Evolutionary conservation across 148 eudicot genomes (phyloP).

Genomic region (Gaultheria prostrata): DNA sequence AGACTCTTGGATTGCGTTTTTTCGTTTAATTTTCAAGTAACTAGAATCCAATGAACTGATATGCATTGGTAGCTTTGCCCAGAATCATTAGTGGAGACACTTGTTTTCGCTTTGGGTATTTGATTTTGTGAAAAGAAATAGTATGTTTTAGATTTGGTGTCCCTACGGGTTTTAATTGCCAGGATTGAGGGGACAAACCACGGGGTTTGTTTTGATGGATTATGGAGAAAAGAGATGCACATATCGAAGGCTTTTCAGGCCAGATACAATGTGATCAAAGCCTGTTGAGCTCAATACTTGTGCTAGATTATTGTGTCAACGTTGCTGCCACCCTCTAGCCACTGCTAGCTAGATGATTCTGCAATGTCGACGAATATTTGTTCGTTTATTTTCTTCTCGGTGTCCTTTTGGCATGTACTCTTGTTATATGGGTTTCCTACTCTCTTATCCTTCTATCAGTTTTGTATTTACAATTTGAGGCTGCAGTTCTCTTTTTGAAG

Average conservation of each 20-base stretch:
- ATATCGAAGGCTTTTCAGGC: constrained; percentile 3
- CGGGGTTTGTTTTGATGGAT: neutral
- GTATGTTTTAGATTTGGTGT: neutral
- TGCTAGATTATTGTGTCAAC: neutral
- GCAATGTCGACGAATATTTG: neutral
- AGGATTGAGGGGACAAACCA: neutral
- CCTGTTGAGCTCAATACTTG: constrained; percentile 10
- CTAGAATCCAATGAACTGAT: neutral
- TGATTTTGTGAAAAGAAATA: neutral
- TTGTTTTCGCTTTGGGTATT: neutral
- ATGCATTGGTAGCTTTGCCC: neutral
- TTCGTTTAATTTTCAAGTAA: neutral
- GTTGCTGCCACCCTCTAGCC: neutral
- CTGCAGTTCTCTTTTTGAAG: neutral
- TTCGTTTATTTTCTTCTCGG: neutral
- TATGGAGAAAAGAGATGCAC: neutral
- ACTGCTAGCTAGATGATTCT: neutral
- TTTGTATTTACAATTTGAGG: neutral
- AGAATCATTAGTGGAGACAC: neutral
- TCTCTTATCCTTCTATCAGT: no score
- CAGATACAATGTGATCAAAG: neutral
- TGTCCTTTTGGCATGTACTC: neutral
- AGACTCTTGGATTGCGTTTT: neutral
- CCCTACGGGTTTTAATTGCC: neutral
- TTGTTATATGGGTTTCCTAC: neutral